Percentiles rank a stretch among this genome's conserved stretches.
phyloP scores from a whole-genome alignment of 2,329 filamentous ascomycete species.

The Fusarium neocosmosporiellum region DNA sequence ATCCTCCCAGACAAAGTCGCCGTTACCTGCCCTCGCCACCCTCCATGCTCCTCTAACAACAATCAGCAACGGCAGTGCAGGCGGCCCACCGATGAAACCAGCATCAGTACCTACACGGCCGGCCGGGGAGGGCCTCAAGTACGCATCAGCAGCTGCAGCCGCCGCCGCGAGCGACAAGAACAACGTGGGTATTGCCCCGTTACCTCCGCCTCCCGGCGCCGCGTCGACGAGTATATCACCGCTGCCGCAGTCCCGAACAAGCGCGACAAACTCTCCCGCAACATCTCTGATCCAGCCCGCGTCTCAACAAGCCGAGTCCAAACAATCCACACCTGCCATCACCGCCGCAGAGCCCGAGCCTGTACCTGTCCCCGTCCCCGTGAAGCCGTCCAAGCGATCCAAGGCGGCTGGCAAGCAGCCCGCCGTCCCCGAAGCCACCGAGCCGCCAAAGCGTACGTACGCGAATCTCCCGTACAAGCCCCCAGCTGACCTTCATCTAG shows the following conservation, averaged over 20 bases:
- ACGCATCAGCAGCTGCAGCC: conserved; percentile 94
- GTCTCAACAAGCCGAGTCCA: conserved; percentile 50
- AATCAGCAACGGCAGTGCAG: conserved; percentile 66
- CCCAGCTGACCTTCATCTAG: conserved; percentile 40
- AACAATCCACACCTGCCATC: conserved; percentile 45
- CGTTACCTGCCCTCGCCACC: conserved; percentile 90
- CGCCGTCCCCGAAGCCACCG: conserved; percentile 54
- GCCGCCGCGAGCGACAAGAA: conserved; percentile 89
- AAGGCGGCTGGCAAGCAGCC: conserved; percentile 59
- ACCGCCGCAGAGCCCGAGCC: conserved; percentile 40
- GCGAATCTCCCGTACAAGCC: background rate
- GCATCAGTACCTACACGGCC: conserved; percentile 86
- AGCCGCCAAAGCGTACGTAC: conserved; percentile 58
- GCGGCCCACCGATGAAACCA: conserved; percentile 84
- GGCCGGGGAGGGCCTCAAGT: conserved; percentile 92
- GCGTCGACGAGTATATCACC: conserved; percentile 56
- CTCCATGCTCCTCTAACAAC: conserved; percentile 79
- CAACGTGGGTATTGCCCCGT: conserved; percentile 90
- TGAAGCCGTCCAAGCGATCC: conserved; percentile 52
- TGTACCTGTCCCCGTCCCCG: conserved; percentile 41
- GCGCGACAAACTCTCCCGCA: conserved; percentile 66
- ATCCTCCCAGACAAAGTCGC: conserved; percentile 93
- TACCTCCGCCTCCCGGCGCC: conserved; percentile 86
- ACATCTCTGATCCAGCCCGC: conserved; percentile 60
- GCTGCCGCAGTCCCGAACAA: conserved; percentile 66